Evolutionary conservation across 805 yeast genomes (phyloP), one percentile per base, ranked within the genome.

Genomic region (Wickerhamomyces hampshirensis): DNA sequence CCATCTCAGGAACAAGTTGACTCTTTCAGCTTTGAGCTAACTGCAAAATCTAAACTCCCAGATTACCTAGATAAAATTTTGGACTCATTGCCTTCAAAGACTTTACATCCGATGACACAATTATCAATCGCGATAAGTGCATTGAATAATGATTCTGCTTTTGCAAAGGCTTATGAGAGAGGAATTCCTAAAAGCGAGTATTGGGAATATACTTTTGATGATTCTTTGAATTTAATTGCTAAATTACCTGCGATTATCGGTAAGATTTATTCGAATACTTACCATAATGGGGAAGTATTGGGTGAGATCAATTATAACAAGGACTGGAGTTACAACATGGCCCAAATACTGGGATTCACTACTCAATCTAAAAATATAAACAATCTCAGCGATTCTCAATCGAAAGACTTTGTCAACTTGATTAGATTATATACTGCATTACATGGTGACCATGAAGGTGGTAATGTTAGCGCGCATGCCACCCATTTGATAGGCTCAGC

Each of bases 401-500:
- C 75, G 52, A 42, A 47, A 33, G 83, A 77, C 55, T 83, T 83
- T 58, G 72, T 77, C 37, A 84, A 84, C 58, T 67, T 84, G 51
- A 68, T 82, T 67, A 71, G 89, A 60, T 66, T 81, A 50, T 81
- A 81, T 68, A 73, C 78, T 55, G 80, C 88, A 39, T 68, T 81
- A 51, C 89, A 82, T 68, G 77, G 82, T 30, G 89, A 82, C 59
- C 89, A 81, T 63, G 89, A 81, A 66, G 89, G 89, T 62, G 91
- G 91, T 48, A 82, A 82, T 55, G 91, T 82, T 36, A 78, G 86
- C 38, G 86, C 89, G 23, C 91, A 82, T 66, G 68, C 89, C 46
- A 80, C 89, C 46, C 88, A 82, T 61, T 68, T 83, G 56, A 91
- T 84, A 28, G 93, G 93, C 34, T 79, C 87, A 24, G 89, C 94